These are phyloP conservation scores for Ophioceras dolichostomum DNA, from an alignment of 2,329 filamentous ascomycete species.

Conservation along the genomic window DNA sequence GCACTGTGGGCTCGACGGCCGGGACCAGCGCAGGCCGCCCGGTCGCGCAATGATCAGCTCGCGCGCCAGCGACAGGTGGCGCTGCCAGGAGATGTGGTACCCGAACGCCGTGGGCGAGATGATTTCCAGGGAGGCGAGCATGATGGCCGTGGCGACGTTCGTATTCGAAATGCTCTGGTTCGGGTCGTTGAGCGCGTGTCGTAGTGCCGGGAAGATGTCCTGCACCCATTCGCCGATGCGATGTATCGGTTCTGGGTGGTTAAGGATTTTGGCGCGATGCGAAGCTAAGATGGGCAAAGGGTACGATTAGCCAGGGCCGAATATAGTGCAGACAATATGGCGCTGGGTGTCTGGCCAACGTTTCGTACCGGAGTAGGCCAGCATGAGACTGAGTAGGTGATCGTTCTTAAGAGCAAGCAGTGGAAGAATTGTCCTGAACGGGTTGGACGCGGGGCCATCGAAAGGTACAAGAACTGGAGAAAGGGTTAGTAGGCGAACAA, in stretches of 20 bases:
- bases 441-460: slow-evolving; percentile 39
- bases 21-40: slow-evolving; percentile 17
- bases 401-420: slow-evolving; percentile 55
- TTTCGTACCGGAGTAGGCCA: slow-evolving; percentile 55
- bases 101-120: slow-evolving; percentile 73
- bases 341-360: not conserved
- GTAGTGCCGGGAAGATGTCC: slow-evolving; percentile 63
- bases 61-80: slow-evolving; percentile 63
- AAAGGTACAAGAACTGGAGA: slow-evolving; percentile 31
- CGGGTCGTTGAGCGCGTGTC: slow-evolving; percentile 50
- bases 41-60: slow-evolving; percentile 58
- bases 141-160: slow-evolving; percentile 70
- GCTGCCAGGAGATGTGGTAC: slow-evolving; percentile 70
- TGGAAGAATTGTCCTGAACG: slow-evolving; percentile 35
- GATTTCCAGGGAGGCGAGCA: slow-evolving; percentile 75
- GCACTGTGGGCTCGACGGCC: slow-evolving; percentile 22
- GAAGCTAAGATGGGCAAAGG: slow-evolving; percentile 35
- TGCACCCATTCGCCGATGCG: slow-evolving; percentile 73
- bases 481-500: not conserved
- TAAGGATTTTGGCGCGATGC: slow-evolving; percentile 63
- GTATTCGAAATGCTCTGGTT: slow-evolving; percentile 55
- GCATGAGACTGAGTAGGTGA: slow-evolving; percentile 62
- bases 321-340: not conserved
- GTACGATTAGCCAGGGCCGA: not conserved
- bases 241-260: slow-evolving; percentile 61